These are phyloP conservation scores for Saturnispora saitoi DNA, from an alignment of 805 yeast species.

Conservation along the genomic window DNA sequence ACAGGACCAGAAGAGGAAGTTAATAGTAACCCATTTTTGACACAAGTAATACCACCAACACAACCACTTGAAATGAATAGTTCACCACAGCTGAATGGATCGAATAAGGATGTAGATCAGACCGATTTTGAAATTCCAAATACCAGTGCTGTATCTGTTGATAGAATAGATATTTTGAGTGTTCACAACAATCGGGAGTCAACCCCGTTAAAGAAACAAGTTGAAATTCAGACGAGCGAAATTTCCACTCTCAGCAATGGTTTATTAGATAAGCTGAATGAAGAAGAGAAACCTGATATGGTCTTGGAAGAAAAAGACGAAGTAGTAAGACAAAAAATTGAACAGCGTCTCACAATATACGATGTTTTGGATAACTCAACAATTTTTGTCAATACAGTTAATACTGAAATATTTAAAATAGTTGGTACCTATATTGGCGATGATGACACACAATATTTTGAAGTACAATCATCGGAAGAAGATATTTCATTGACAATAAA, in stretches of 20 bases:
- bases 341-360: background rate
- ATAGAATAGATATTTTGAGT: background rate
- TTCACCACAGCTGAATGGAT: background rate
- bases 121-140: slow-evolving; percentile 13
- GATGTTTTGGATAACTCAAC: slow-evolving; percentile 1
- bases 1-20: background rate
- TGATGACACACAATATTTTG: background rate
- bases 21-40: background rate
- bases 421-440: background rate
- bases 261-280: background rate
- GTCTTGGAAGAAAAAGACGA: background rate
- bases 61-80: background rate
- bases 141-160: slow-evolving; percentile 10
- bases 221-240: background rate
- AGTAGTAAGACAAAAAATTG: background rate
- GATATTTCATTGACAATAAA: slow-evolving; percentile 4
- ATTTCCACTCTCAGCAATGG: background rate
- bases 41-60: background rate
- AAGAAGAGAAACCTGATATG: background rate
- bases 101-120: background rate
- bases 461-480: background rate
- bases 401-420: background rate
- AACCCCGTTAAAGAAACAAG: background rate
- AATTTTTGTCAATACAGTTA: background rate
- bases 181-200: background rate